Conservation (phyloP, 768 basidiomycete genomes). For the Rhodotorula graminis region DNA sequence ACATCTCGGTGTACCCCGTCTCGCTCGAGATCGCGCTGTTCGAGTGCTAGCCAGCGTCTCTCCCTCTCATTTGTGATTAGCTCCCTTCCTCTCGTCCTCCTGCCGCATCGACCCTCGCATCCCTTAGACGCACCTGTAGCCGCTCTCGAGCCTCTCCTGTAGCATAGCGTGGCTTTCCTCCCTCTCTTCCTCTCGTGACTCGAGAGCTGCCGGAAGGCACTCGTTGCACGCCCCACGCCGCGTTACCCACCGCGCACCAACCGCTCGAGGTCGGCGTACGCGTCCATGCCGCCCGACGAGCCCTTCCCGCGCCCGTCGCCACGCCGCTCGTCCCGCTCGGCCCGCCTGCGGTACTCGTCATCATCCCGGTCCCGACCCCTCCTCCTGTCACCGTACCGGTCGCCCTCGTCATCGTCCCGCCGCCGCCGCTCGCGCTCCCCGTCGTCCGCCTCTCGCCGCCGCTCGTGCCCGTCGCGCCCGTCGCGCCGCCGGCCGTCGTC, state of each 20-base stretch:
- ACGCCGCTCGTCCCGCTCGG: not conserved
- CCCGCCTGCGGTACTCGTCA: not conserved
- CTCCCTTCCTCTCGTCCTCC: too few species aligned
- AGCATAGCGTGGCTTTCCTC: not conserved
- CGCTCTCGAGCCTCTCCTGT: not conserved
- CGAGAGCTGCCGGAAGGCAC: too few species aligned
- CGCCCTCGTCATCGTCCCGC: not conserved
- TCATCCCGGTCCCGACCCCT: not conserved
- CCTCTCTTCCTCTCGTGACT: too few species aligned
- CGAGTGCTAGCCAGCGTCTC: conserved; percentile 10
- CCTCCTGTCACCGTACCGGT: not conserved
- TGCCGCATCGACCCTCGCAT: not conserved
- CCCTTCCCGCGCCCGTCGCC: not conserved
- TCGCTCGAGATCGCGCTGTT: conserved; percentile 31
- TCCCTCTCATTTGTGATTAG: too few species aligned
- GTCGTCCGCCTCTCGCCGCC: conserved; percentile 5
- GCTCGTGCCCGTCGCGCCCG: too few species aligned
- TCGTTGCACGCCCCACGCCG: too few species aligned
- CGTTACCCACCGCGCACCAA: not conserved
- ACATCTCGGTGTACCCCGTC: conserved; percentile 19
- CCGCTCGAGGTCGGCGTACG: conserved; percentile 26
- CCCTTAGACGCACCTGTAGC: not conserved
- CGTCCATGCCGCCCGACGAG: not conserved
- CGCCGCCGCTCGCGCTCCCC: not conserved
- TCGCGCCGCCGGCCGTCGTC: too few species aligned